Base-by-base conservation (phyloP, 73 alveolate genomes). In the Uronychia binucleata region DNA sequence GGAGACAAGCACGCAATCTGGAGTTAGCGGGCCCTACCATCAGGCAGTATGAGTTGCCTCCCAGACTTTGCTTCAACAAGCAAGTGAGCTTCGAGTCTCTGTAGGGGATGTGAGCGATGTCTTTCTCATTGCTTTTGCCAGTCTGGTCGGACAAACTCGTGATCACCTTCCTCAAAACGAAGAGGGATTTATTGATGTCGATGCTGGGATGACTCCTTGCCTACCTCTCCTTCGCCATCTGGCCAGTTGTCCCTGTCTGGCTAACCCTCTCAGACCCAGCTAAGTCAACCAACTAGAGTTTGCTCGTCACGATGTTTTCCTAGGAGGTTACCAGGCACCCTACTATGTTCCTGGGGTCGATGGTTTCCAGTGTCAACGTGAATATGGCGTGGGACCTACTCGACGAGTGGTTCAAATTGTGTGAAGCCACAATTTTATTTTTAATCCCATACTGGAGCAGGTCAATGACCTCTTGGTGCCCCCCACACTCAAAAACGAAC, bases 1-100 rank as follows among this genome's bases (percentile, higher is more conserved):
- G 99, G 99, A 30, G 98, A 94, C 19, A 97, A 83, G 83, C 99
- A 97, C 14, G 98, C 99, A 74, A 97, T 91, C 67, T 46, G 5
- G 19, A 46, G 67, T 11, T 5, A 46, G 5, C 5, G 19, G 19
- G 19, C 5, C n/a, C n/a, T 46, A 46, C 67, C 99, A 97, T 97
- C 33, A 97, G 90, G 77, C 98, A 93, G 77, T 86, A 90, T 31
- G 94, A 88, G 59, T 88, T 88, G 26, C 94, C 94, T 0, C 94
- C 94, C 59, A 88, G 30, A 76, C 82, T 33, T 75, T 88, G 81
- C 76, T 88, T 83, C 31, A 88, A 76, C 29, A 88, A 33, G 58
- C 81, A 58, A 26, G 94, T 88, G 0, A 88, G 89, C 82, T 88
- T 88, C 46, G 88, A 75, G 30, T 82, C 94, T 75, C 94, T 32